Conservation (phyloP, 139 green algal species). For the Coelastrella sp. region DNA sequence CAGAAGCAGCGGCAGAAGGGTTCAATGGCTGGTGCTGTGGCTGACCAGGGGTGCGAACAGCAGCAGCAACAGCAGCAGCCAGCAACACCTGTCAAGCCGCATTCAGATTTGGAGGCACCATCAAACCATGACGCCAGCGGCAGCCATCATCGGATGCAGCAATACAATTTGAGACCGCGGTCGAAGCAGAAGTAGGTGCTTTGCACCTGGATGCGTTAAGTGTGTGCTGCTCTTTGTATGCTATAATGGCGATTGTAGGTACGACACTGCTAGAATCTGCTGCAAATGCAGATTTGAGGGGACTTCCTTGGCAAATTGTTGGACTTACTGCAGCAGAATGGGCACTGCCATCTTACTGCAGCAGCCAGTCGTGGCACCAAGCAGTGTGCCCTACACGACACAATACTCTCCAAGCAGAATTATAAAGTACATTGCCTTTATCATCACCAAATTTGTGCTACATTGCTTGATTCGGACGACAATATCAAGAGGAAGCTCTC, state of each 20-base stretch:
- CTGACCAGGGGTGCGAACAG: background rate
- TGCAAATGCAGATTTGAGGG: too few species aligned
- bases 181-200: background rate
- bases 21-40: background rate
- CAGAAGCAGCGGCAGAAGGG: background rate
- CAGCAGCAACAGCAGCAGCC: constrained; percentile 9
- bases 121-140: background rate
- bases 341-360: too few species aligned
- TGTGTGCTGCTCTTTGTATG: background rate
- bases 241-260: too few species aligned
- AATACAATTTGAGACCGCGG: background rate
- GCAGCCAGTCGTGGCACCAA: too few species aligned
- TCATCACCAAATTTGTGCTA: too few species aligned
- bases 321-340: too few species aligned
- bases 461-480: too few species aligned
- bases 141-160: background rate
- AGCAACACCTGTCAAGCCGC: background rate
- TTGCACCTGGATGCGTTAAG: background rate
- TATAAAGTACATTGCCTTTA: too few species aligned
- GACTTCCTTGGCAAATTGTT: too few species aligned
- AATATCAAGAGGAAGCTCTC: background rate
- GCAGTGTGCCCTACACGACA: too few species aligned
- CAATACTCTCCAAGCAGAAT: too few species aligned
- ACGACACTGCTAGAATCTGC: too few species aligned
- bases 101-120: background rate